Conservation (phyloP, 805 yeast genomes). For the Grigorovia yakushimaensis region DNA sequence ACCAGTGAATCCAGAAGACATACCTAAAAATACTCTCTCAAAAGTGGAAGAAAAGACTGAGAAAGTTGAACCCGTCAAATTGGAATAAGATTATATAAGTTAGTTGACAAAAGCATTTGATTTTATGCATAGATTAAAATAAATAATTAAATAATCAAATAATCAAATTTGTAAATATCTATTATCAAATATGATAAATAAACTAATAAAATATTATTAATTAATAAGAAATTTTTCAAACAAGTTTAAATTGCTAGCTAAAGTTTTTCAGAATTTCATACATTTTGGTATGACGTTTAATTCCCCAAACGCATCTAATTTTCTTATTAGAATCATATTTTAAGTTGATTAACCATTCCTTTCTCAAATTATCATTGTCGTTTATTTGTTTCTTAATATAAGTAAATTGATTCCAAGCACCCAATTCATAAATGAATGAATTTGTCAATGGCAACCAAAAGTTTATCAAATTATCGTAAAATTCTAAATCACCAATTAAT, state of each 20-base stretch:
- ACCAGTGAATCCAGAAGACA: constrained; percentile 34
- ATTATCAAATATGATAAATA: too few species aligned
- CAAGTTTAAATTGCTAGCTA: too few species aligned
- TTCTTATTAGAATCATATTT: constrained; percentile 42
- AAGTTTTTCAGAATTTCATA: too few species aligned
- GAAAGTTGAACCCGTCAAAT: not conserved
- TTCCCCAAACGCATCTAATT: constrained; percentile 57
- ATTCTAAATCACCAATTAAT: constrained; percentile 66
- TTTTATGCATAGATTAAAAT: not conserved
- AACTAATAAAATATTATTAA: too few species aligned
- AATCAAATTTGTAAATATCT: too few species aligned
- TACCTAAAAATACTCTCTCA: constrained; percentile 6
- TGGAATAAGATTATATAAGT: too few species aligned
- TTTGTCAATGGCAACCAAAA: constrained; percentile 33
- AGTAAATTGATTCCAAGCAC: constrained; percentile 47
- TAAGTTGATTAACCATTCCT: constrained; percentile 42
- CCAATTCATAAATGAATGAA: constrained; percentile 73
- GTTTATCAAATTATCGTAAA: constrained; percentile 47
- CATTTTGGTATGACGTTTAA: not conserved
- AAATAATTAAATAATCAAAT: too few species aligned
- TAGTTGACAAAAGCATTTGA: too few species aligned
- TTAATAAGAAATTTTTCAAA: too few species aligned
- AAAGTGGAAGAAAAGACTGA: not conserved
- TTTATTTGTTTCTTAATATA: constrained; percentile 26
- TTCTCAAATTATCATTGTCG: constrained; percentile 5